Conservation (phyloP, 2,329 filamentous ascomycete species). For the Pseudogymnoascus sp. region DNA sequence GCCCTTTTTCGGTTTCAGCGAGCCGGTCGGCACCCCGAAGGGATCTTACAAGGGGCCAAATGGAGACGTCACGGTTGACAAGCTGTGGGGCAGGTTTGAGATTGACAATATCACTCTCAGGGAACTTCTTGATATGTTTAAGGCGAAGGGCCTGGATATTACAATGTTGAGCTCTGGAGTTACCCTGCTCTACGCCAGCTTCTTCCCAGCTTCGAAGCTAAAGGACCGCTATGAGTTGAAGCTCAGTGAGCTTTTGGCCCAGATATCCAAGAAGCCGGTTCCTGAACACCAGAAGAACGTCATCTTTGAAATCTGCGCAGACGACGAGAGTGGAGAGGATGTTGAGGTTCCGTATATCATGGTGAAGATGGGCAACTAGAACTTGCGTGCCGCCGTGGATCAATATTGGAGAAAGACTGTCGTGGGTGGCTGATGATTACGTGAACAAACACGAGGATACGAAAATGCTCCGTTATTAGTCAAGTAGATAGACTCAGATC, state of each 20-base stretch:
- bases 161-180: constrained; percentile 97
- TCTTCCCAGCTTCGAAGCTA: constrained; percentile 70
- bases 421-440: neutral
- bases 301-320: constrained; percentile 91
- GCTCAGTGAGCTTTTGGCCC: constrained; percentile 80
- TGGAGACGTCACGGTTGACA: constrained; percentile 79
- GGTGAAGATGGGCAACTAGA: constrained; percentile 49
- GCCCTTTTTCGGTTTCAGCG: constrained; percentile 97
- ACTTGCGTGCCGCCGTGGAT: neutral
- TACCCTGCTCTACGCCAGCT: constrained; percentile 86
- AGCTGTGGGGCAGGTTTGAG: constrained; percentile 97
- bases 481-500: constrained; percentile 2
- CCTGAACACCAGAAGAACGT: constrained; percentile 89
- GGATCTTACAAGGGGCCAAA: constrained; percentile 75
- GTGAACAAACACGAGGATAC: constrained; percentile 3
- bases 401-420: neutral
- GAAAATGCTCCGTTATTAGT: constrained; percentile 8
- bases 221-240: constrained; percentile 78
- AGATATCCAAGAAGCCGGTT: constrained; percentile 84
- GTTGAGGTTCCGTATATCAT: constrained; percentile 97
- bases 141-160: constrained; percentile 70
- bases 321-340: constrained; percentile 83
- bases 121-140: constrained; percentile 77
- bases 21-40: constrained; percentile 91
- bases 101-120: constrained; percentile 75